Evolutionary conservation across 2,329 filamentous ascomycete species (phyloP), one percentile per base, ranked within the genome.

Genomic region (Fusarium pseudograminearum): DNA sequence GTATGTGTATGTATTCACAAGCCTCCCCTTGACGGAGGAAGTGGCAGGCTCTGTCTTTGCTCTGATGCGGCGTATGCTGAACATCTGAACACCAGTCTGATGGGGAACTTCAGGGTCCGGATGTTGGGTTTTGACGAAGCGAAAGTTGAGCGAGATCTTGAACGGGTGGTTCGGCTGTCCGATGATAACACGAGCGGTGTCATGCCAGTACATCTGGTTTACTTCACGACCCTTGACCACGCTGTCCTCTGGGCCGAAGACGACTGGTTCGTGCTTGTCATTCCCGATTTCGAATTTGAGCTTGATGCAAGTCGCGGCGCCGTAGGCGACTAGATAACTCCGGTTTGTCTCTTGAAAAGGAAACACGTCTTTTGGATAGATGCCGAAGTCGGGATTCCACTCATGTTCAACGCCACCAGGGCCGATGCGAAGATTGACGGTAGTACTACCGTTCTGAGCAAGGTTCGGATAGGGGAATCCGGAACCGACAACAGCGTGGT

Each of bases 121-220:
- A 11, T 34, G n/a, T 20, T 61, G 60, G 4, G 44, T 48, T 15
- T 70, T 53, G 10, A 72, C 63, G 52, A 73, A 62, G 16, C 71
- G 71, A 7, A 73, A 16, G 46, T 69, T 69, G 46, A 73, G 55
- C 1, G 59, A 68, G 30, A 73, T 45, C n/a, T 51, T 57, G 51
- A 64, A 33, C 3, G 48, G 40, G 16, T 54, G 48, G 8, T 50
- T 46, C 12, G 48, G 40, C 53, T 74, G 70, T 3, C 30, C 28
- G 42, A 74, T 53, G 15, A 69, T 57, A 18, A 74, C 33, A 16
- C 72, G 70, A 9, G 71, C 44, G 3, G 70, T 64, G 44, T 74
- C 72, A 42, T 71, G 36, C 47, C 52, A 46, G 15, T 52, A 31
- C 24, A 16, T 11, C 11, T 34, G 41, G 36, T 42, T 15, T 24